Conservation (phyloP, 805 yeast genomes). For the Yamadazyma sp. region DNA sequence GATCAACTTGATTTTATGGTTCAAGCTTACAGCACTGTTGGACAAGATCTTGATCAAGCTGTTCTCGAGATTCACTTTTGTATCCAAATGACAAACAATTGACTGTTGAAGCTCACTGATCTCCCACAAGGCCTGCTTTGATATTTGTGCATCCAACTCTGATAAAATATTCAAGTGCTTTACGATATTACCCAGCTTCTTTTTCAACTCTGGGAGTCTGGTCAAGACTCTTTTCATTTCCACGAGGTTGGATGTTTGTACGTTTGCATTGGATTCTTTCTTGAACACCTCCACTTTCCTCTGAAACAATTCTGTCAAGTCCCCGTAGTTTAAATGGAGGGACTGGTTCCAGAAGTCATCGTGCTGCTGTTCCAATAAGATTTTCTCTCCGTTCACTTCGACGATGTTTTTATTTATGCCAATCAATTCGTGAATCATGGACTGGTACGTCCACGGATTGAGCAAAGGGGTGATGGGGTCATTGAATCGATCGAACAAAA, state of each 20-base stretch:
- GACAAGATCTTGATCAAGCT: conserved; percentile 56
- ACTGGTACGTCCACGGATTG: conserved; percentile 96
- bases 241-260: conserved; percentile 65
- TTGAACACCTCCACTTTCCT: conserved; percentile 82
- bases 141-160: conserved; percentile 77
- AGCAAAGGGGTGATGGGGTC: conserved; percentile 94
- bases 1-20: conserved; percentile 68
- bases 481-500: conserved; percentile 77
- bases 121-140: conserved; percentile 67
- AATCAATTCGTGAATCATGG: conserved; percentile 92
- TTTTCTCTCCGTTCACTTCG: conserved; percentile 50
- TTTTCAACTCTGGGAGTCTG: conserved; percentile 90
- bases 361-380: conserved; percentile 55
- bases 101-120: conserved; percentile 89
- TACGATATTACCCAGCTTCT: conserved; percentile 80
- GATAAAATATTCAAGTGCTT: conserved; percentile 90
- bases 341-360: conserved; percentile 79
- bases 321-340: conserved; percentile 92
- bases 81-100: conserved; percentile 55
- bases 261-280: conserved; percentile 69
- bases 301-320: conserved; percentile 84
- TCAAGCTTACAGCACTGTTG: conserved; percentile 42
- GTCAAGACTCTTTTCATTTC: conserved; percentile 92
- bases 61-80: conserved; percentile 41
- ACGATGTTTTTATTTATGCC: conserved; percentile 83